A percentile compares a stretch with the other conserved stretches of the same genome.
These are phyloP conservation scores for Silybum marianum DNA, from an alignment of 129 eudicot species.

Conservation along the genomic window DNA sequence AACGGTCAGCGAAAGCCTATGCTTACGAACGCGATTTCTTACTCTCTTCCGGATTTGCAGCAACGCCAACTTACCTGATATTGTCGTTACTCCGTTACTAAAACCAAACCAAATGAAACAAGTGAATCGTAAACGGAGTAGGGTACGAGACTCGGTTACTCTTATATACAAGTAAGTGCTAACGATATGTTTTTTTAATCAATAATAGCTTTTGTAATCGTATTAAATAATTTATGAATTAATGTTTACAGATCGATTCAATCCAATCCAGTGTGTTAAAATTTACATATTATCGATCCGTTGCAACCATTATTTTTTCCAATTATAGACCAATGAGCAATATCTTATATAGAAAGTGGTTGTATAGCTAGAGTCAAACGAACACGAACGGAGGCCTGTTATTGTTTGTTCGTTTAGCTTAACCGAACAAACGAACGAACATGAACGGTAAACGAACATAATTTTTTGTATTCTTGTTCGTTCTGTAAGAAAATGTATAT, in stretches of 20 bases:
- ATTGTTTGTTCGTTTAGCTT: too few species aligned
- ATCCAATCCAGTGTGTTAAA: neutral
- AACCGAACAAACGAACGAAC: too few species aligned
- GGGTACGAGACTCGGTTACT: neutral
- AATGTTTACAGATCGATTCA: neutral
- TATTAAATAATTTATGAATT: neutral
- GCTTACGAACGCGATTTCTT: conserved; percentile 21
- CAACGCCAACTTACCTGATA: neutral
- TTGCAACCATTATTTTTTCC: neutral
- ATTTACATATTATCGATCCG: neutral
- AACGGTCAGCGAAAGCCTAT: conserved; percentile 14
- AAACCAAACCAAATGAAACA: neutral
- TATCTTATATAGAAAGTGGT: too few species aligned
- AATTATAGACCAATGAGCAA: neutral
- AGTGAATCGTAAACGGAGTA: neutral
- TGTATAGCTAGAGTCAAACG: too few species aligned
- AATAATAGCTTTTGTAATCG: neutral
- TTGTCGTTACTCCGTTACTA: neutral
- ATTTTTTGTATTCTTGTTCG: too few species aligned
- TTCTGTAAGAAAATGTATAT: too few species aligned
- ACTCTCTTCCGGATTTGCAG: conserved; percentile 31
- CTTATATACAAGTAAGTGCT: neutral
- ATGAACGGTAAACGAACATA: too few species aligned
- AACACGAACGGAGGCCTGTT: too few species aligned
- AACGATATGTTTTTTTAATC: neutral